Base-by-base conservation (phyloP, 2,329 filamentous ascomycete genomes). In the Zelopaecilomyces penicillatus region DNA sequence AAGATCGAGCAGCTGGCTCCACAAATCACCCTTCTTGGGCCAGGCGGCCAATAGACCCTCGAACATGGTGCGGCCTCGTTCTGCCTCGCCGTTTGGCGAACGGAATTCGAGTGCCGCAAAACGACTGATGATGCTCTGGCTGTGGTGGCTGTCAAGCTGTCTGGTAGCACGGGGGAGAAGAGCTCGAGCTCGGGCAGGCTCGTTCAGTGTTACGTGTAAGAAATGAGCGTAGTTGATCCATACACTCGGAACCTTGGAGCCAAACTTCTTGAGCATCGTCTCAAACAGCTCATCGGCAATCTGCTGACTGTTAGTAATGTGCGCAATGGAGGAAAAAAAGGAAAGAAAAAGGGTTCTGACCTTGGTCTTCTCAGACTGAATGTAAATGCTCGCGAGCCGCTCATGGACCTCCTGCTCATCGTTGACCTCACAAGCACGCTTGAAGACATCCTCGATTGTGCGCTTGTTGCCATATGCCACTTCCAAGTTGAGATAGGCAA, bases 201-300 rank as follows among this genome's bases (percentile, higher is more conserved):
- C 75, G 46, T 76, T 72, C 48, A 79, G 68, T 1, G 80, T 85
- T 47, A 84, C 82, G 68, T 95, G 85, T 45, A 98, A 75, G 75
- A 96, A 97, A 57, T 85, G 85, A 27, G 90, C 91, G 66, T 96
- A 97, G 71, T 97, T 96, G 65, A 85, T 75, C 87, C 90, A 98
- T 54, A 96, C 81, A 43, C 82, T 78, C 7, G 87, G 83, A 5
- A 83, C 80, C 52, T 83, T 81, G 51, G 85, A 84, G 59, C 93
- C 87, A 48, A 88, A 90, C 68, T 94, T 96, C 71, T 93, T 94
- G 57, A 87, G 73, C 66, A 95, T 87, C 35, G 75, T 69, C 63
- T 93, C 85, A 70, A 96, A 97, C 54, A 97, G 76, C 26, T 77
- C 79, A 59, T 96, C 89, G 44, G 91, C 91, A 76, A 90, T 84